Evolutionary conservation across 176 grass and related monocot species (phyloP).

Genomic region (Triticum timopheevii): DNA sequence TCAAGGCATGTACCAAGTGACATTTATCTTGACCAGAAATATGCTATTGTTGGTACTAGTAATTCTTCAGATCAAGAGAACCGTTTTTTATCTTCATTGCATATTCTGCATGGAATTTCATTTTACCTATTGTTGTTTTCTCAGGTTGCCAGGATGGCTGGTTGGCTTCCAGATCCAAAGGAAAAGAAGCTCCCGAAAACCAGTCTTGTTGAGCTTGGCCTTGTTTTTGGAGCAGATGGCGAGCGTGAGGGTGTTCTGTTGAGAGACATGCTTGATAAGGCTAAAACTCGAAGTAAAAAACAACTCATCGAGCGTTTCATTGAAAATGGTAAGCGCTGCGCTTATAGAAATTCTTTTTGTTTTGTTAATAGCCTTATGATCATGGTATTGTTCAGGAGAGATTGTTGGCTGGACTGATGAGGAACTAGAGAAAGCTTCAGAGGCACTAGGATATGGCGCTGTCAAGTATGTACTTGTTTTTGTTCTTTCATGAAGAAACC

Average conservation of each 20-base stretch:
- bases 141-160: constrained; percentile 80
- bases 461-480: constrained; percentile 56
- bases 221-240: constrained; percentile 93
- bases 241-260: constrained; percentile 85
- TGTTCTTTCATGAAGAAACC: constrained; percentile 8
- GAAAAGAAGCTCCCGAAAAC: constrained; percentile 72
- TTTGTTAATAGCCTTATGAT: constrained; percentile 15
- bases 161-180: constrained; percentile 59
- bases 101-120: background rate
- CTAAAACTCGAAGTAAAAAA: constrained; percentile 71
- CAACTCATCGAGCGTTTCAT: constrained; percentile 67
- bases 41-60: background rate
- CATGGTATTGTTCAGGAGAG: constrained; percentile 43
- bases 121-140: background rate
- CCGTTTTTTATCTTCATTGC: background rate
- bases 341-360: constrained; percentile 17
- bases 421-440: constrained; percentile 81
- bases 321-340: constrained; percentile 56
- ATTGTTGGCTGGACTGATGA: constrained; percentile 79
- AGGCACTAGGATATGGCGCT: constrained; percentile 97
- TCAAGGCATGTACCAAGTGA: constrained; percentile 50
- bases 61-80: background rate
- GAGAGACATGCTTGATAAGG: constrained; percentile 85
- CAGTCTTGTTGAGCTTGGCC: constrained; percentile 81
- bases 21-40: background rate